Evolutionary conservation across 495 filamentous ascomycete species (phyloP), one percentile per base, ranked within the genome.

Genomic region (Penicillium herquei): DNA sequence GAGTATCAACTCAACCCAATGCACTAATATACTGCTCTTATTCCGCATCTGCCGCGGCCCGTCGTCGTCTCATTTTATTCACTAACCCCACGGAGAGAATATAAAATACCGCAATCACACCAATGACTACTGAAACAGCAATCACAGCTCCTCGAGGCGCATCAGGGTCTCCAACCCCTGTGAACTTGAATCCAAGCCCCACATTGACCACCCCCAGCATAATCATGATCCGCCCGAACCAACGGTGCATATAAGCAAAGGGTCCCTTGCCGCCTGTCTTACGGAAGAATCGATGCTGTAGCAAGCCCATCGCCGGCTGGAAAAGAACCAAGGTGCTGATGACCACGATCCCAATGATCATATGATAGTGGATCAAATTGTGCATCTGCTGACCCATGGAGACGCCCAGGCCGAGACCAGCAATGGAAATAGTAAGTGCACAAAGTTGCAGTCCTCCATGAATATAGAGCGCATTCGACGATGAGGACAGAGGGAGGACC

Each of bases 171-270:
- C 53, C 53, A n/a, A 58, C 43, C 0, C 43, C 59, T 18, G 10
- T 65, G 56, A 89, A 64, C 33, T 74, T 51, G n/a, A 91, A 74
- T 1, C 89, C 89, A 0, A 91, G 66, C 0, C 88, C 87, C 43
- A 85, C 89, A 69, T 91, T 92, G 52, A 91, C 71, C 32, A 89
- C 73, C 2, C 84, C 89, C 14, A 89, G 56, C 2, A 79, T 62
- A 26, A 92, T 78, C 49, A 89, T 61, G 7, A 70, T 48, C 3
- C 89, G 80, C 8, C 89, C 89, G 52, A 79, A 82, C 88, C 89
- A 91, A 57, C 87, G 83, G 65, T 93, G 89, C 3, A 70, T 64
- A 52, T 83, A 71, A 13, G 79, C 82, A 65, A 85, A 75, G 3
- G 73, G 12, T 6, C 80, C 82, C 9, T 85, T 84, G 10, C 58